Evolutionary conservation across 2,329 filamentous ascomycete genomes (phyloP).

Genomic region (Phaeomoniella chlamydospora): DNA sequence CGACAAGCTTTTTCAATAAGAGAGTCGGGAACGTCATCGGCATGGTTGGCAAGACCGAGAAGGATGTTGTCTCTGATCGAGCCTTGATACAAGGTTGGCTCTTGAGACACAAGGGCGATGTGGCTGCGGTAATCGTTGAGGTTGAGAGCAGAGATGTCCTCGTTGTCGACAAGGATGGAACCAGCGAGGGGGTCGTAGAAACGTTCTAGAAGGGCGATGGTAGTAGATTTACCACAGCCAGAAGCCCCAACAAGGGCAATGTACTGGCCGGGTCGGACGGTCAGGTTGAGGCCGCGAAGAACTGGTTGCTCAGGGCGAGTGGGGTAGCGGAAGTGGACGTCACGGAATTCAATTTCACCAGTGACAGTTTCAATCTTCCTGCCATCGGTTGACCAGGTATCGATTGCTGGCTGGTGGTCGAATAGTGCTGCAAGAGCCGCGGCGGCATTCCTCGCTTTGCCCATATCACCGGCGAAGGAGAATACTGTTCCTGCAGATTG

Average conservation of each 20-base stretch:
- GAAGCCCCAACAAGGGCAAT: slow-evolving; percentile 80
- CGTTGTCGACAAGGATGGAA: slow-evolving; percentile 66
- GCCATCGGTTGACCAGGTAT: slow-evolving; percentile 64
- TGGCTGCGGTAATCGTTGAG: slow-evolving; percentile 73
- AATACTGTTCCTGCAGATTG: slow-evolving; percentile 86
- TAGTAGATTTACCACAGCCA: slow-evolving; percentile 88
- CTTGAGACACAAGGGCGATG: slow-evolving; percentile 81
- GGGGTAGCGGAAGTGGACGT: slow-evolving; percentile 90
- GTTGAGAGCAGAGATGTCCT: slow-evolving; percentile 67
- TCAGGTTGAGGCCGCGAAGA: slow-evolving; percentile 60
- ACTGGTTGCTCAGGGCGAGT: slow-evolving; percentile 86
- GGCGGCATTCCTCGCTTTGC: slow-evolving; percentile 78
- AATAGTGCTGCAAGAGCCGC: slow-evolving; percentile 69
- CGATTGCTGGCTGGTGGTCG: slow-evolving; percentile 67
- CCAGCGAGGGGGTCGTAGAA: slow-evolving; percentile 86
- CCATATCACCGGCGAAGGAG: slow-evolving; percentile 82
- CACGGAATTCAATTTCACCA: slow-evolving; percentile 73
- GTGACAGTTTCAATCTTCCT: slow-evolving; percentile 48
- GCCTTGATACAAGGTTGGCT: slow-evolving; percentile 88
- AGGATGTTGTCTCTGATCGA: slow-evolving; percentile 83
- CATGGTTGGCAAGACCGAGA: slow-evolving; percentile 41
- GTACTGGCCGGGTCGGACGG: slow-evolving; percentile 30
- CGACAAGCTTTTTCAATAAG: slow-evolving; percentile 65
- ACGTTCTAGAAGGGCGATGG: slow-evolving; percentile 78
- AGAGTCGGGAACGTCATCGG: slow-evolving; percentile 55